Evolutionary conservation across 495 filamentous ascomycete genomes (phyloP), one percentile per base, ranked within the genome.

Genomic region (Aspergillus sparsus): DNA sequence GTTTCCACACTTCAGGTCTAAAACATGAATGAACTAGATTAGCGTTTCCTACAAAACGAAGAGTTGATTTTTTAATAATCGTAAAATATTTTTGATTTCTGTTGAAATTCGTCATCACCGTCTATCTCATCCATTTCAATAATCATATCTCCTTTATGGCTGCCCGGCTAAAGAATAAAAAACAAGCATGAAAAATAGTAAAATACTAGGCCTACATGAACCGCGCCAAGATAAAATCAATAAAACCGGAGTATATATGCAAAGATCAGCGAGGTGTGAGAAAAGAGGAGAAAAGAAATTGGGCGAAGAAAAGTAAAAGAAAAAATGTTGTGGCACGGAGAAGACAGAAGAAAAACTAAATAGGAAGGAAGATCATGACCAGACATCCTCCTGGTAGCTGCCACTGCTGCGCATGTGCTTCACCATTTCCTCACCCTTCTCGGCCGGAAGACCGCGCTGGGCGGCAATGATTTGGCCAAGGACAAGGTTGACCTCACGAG

Each of bases 351-450:
- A 65, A 67, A 65, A 27, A 27, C 45, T 27, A 35, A 51, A 34
- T 35, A 44, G 39, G 16, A 54, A 44, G 58, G 57, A 65, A 55
- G 56, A 66, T 82, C 78, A 95, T 80, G 90, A 94, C 91, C 91
- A 95, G 41, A 95, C 91, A 72, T 95, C 91, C 82, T 95, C 94
- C 80, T 98, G 94, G 82, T 99, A 99, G 74, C 93, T 89, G 71
- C 96, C 96, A 64, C 87, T 84, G 58, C 87, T 85, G 64, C 95
- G 86, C 91, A 99, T 93, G 68, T 85, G 86, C 83, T 97, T 99
- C 57, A 99, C 92, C 63, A 97, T 85, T 65, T 97, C 94, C 75
- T 99, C 94, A 18, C 84, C 94, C 78, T 94, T 93, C 53, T 87
- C 77, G 63, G 93, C 86, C 8, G 89, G 81, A 55, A 97, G 79